Evolutionary conservation across 1,284 basidiomycete species (phyloP).

Genomic region (Inonotus hispidus): DNA sequence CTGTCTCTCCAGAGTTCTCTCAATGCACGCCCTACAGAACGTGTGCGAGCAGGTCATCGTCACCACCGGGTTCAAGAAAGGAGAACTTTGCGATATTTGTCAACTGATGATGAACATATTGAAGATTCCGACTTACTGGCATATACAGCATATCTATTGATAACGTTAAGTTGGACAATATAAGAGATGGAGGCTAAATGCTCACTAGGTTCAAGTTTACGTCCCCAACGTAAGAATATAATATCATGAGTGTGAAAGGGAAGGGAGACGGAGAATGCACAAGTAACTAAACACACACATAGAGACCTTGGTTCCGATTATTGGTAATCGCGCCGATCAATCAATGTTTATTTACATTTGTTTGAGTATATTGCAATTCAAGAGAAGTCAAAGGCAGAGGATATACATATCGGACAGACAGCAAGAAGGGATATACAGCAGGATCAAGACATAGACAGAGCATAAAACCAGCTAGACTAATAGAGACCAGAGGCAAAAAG

Average conservation of each 20-base stretch:
- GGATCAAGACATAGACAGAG: neutral
- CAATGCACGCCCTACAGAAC: slow-evolving; percentile 76
- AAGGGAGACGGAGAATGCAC: neutral
- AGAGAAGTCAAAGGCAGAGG: no score
- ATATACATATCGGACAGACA: neutral
- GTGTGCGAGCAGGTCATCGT: slow-evolving; percentile 76
- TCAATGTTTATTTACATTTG: neutral
- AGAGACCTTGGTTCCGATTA: no score
- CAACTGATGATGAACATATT: neutral
- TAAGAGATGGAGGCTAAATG: neutral
- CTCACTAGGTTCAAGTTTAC: slow-evolving; percentile 29
- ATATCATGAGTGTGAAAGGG: slow-evolving; percentile 7
- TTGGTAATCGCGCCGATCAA: no score
- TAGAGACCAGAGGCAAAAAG: no score
- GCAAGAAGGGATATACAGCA: neutral
- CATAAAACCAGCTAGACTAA: neutral
- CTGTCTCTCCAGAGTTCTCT: slow-evolving; percentile 54
- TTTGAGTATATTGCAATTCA: slow-evolving; percentile 9
- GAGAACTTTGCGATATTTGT: slow-evolving; percentile 40
- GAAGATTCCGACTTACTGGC: slow-evolving; percentile 44
- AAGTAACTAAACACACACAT: no score
- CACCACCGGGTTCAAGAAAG: slow-evolving; percentile 70
- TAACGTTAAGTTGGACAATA: neutral
- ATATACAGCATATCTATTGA: slow-evolving; percentile 74
- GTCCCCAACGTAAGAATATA: slow-evolving; percentile 23